These are phyloP conservation scores for Hanseniaspora mollemarum DNA, from an alignment of 805 yeast genomes.

Conservation along the genomic window DNA sequence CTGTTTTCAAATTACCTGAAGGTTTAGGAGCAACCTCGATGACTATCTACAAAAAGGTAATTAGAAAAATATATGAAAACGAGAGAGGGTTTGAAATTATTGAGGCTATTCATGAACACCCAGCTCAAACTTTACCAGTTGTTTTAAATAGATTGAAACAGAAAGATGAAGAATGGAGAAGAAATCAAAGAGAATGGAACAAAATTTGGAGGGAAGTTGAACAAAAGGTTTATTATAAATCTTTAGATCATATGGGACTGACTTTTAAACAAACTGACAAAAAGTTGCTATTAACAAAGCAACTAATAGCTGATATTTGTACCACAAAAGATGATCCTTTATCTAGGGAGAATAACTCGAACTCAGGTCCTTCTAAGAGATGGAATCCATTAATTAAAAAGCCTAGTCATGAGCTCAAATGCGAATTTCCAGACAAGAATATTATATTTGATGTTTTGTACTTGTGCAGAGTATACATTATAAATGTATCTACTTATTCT, in stretches of 20 bases:
- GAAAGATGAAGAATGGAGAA: constrained; percentile 97
- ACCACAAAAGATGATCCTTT: constrained; percentile 68
- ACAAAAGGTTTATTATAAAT: constrained; percentile 84
- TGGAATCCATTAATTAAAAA: constrained; percentile 75
- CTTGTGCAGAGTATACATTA: constrained; percentile 55
- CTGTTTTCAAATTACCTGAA: constrained; percentile 72
- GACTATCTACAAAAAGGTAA: constrained; percentile 86
- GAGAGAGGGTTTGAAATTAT: constrained; percentile 94
- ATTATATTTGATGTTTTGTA: constrained; percentile 64
- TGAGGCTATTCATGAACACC: constrained; percentile 89
- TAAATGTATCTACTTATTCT: constrained; percentile 62
- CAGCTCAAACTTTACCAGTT: constrained; percentile 89
- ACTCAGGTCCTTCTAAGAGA: constrained; percentile 44
- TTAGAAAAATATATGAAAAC: constrained; percentile 82
- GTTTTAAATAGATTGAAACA: constrained; percentile 87
- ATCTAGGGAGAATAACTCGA: not conserved
- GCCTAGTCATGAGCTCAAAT: constrained; percentile 65
- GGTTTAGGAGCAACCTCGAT: constrained; percentile 87
- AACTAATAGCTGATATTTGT: constrained; percentile 78
- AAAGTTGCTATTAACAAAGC: constrained; percentile 79
- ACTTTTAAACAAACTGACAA: constrained; percentile 96
- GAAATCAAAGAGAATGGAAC: constrained; percentile 97
- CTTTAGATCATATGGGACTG: constrained; percentile 87
- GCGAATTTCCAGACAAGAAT: constrained; percentile 50
- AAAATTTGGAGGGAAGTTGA: constrained; percentile 98